Percentiles rank a stretch among this genome's conserved stretches.
phyloP scores from a whole-genome alignment of 2,329 filamentous ascomycete species.

The Cephalotrichum gorgonifer region DNA sequence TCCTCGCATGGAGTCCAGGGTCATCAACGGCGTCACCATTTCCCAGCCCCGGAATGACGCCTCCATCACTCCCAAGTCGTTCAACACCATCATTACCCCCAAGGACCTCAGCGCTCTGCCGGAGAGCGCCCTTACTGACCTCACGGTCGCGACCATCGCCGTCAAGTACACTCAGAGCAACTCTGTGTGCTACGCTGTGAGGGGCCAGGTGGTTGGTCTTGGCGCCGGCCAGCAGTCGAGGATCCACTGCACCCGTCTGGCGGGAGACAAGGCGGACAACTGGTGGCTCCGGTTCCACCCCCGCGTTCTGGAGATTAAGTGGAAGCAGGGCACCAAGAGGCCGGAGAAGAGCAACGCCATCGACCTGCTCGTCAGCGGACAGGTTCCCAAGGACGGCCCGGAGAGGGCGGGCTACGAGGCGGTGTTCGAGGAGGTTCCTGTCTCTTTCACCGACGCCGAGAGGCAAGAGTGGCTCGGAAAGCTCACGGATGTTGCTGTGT shows the following conservation, averaged over 20 bases:
- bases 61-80: conserved; percentile 74
- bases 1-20: conserved; percentile 70
- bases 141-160: conserved; percentile 92
- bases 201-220: conserved; percentile 87
- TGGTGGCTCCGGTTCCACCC: conserved; percentile 99
- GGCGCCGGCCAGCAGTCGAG: conserved; percentile 95
- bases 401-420: conserved; percentile 82
- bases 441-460: conserved; percentile 74
- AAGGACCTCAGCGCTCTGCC: conserved; percentile 66
- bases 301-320: conserved; percentile 77
- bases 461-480: conserved; percentile 76
- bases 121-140: conserved; percentile 73
- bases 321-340: conserved; percentile 95
- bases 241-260: conserved; percentile 96
- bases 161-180: conserved; percentile 99
- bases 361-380: conserved; percentile 83
- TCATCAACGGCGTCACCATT: conserved; percentile 81
- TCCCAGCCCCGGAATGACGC: conserved; percentile 90
- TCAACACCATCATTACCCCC: conserved; percentile 75
- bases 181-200: conserved; percentile 93
- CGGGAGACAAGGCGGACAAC: conserved; percentile 97
- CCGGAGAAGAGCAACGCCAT: conserved; percentile 98
- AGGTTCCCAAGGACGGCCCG: conserved; percentile 71
- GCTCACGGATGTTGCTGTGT: conserved; percentile 73
- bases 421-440: conserved; percentile 82